A percentile compares a stretch with the other conserved stretches of the same genome.
Evolutionary conservation across 176 grass and related monocot species (phyloP).

Genomic region (Carex pumila): DNA sequence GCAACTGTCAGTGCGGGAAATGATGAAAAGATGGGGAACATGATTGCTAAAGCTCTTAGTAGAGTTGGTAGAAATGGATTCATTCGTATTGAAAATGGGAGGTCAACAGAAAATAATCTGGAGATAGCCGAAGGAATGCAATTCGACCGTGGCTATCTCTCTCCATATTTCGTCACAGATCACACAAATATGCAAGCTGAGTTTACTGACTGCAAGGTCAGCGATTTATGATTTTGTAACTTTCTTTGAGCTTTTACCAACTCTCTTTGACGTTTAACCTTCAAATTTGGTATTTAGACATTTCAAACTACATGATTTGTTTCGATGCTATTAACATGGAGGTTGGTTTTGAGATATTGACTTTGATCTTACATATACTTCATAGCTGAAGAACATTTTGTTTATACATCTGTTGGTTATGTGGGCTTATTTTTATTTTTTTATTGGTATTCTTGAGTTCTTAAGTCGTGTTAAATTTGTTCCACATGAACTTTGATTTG

Average conservation of each 20-base stretch:
- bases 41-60: constrained; percentile 72
- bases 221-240: background rate
- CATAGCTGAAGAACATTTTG: background rate
- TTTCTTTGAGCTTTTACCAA: background rate
- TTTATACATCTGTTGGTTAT: background rate
- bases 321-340: background rate
- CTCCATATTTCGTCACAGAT: constrained; percentile 77
- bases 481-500: background rate
- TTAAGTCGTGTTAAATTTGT: background rate
- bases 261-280: background rate
- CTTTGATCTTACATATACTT: background rate
- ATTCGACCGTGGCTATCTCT: constrained; percentile 81
- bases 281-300: background rate
- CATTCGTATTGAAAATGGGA: constrained; percentile 80
- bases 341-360: background rate
- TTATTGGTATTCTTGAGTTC: background rate
- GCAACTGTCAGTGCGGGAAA: constrained; percentile 88
- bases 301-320: background rate
- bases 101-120: constrained; percentile 50
- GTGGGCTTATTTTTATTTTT: background rate
- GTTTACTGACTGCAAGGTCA: constrained; percentile 59
- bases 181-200: constrained; percentile 60
- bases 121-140: constrained; percentile 87
- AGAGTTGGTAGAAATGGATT: constrained; percentile 80
- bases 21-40: constrained; percentile 61